phyloP scores from a whole-genome alignment of 495 filamentous ascomycete genomes.

The Hamigera avellanea region DNA sequence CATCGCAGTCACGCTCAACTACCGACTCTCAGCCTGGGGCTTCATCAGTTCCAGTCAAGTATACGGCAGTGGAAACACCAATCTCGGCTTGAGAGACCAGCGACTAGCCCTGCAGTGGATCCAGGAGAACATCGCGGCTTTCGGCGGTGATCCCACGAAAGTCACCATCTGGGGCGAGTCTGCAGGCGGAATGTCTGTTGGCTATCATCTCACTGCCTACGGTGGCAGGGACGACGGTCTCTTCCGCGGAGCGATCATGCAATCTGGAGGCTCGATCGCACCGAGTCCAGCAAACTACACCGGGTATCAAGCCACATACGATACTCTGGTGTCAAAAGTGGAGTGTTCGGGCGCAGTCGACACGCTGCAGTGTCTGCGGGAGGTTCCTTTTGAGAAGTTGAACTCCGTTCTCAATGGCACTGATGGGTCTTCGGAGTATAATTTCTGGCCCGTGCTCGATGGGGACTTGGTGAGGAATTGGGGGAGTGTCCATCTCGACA shows the following conservation, averaged over 20 bases:
- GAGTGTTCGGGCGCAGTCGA: conserved; percentile 26
- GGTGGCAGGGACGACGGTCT: conserved; percentile 34
- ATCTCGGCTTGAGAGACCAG: conserved; percentile 48
- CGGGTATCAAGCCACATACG: conserved; percentile 26
- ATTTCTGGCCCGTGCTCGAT: conserved; percentile 36
- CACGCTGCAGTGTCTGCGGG: conserved; percentile 35
- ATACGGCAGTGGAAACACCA: conserved; percentile 33
- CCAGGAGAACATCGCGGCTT: conserved; percentile 42
- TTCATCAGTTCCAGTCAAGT: conserved; percentile 31
- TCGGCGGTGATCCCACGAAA: conserved; percentile 43
- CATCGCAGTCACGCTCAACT: conserved; percentile 50
- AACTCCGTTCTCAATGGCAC: conserved; percentile 29
- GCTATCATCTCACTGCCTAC: conserved; percentile 39
- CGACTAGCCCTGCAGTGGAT: conserved; percentile 52
- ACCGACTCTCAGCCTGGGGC: conserved; percentile 44
- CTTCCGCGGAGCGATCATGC: conserved; percentile 34
- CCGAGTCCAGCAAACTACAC: conserved; percentile 17
- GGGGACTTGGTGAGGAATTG: conserved; percentile 34
- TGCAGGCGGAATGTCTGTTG: conserved; percentile 42
- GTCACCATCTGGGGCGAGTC: conserved; percentile 64
- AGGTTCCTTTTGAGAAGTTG: conserved; percentile 28
- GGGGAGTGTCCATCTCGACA: conserved; percentile 21
- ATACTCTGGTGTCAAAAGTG: conserved; percentile 24
- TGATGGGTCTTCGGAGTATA: conserved; percentile 17
- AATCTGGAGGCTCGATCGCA: conserved; percentile 34